Percentiles rank a stretch among this genome's conserved stretches.
Evolutionary conservation across 2,329 filamentous ascomycete species (phyloP).

Genomic region (Talaromyces sp.): DNA sequence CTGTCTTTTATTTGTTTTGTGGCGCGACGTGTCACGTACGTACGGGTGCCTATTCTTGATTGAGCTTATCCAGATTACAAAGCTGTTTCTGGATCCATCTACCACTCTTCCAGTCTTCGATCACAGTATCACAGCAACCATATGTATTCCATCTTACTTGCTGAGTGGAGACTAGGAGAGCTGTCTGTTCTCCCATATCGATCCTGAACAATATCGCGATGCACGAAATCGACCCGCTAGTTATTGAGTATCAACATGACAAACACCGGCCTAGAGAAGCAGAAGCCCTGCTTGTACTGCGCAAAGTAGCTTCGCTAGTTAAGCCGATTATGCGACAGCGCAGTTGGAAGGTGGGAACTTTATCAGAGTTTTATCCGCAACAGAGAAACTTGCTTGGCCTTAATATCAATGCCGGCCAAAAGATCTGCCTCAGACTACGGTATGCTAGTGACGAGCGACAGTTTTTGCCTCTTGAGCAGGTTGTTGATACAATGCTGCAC

Average conservation of each 20-base stretch:
- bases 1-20: background rate
- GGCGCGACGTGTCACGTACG: background rate
- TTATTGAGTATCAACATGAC: conserved; percentile 51
- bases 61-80: conserved; percentile 9
- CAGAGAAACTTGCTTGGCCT: conserved; percentile 71
- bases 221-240: conserved; percentile 43
- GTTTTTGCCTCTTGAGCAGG: conserved; percentile 73
- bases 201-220: conserved; percentile 20
- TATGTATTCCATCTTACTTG: background rate
- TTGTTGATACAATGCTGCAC: conserved; percentile 89
- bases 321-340: conserved; percentile 92
- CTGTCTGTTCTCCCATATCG: background rate
- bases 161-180: background rate
- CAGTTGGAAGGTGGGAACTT: conserved; percentile 69
- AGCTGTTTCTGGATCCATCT: conserved; percentile 11
- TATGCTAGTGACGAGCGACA: conserved; percentile 67
- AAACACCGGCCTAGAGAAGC: conserved; percentile 42
- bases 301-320: conserved; percentile 78
- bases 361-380: conserved; percentile 80
- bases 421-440: conserved; percentile 77
- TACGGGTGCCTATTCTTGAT: background rate
- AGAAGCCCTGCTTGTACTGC: conserved; percentile 58
- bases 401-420: conserved; percentile 70
- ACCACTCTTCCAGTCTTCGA: background rate
- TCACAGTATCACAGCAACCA: background rate